Conservation (phyloP, 2,329 filamentous ascomycete genomes). For the Neurospora sp. region DNA sequence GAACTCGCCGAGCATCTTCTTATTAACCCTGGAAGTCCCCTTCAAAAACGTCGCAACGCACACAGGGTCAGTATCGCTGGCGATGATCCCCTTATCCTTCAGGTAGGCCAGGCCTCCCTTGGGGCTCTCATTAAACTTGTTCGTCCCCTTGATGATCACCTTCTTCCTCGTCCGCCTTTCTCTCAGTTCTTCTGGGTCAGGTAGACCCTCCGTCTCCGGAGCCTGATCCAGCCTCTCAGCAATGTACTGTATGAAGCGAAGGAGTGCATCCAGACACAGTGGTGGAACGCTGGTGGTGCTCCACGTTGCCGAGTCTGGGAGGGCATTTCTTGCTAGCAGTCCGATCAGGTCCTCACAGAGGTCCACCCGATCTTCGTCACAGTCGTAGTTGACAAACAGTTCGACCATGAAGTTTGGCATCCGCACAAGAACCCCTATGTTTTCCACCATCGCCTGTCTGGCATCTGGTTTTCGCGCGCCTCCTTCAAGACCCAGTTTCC, state of each 20-base stretch:
- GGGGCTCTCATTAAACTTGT: constrained; percentile 91
- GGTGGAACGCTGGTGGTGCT: constrained; percentile 97
- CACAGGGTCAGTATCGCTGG: constrained; percentile 61
- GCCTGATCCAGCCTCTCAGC: constrained; percentile 72
- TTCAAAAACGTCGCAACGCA: constrained; percentile 79
- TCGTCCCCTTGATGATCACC: constrained; percentile 76
- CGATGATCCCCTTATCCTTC: constrained; percentile 75
- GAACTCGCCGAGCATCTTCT: constrained; percentile 84
- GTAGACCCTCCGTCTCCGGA: constrained; percentile 53
- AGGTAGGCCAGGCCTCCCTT: constrained; percentile 83
- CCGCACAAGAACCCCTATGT: constrained; percentile 78
- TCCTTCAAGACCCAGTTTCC: constrained; percentile 86
- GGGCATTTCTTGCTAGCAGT: constrained; percentile 81
- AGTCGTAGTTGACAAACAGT: constrained; percentile 96
- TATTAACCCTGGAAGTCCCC: constrained; percentile 79
- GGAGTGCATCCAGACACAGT: constrained; percentile 80
- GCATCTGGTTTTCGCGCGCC: constrained; percentile 88
- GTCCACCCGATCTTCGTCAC: constrained; percentile 82
- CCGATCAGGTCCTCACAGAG: constrained; percentile 94
- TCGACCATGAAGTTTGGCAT: constrained; percentile 95
- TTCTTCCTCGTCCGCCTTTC: constrained; percentile 73
- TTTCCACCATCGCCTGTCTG: constrained; percentile 96
- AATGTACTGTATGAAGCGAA: constrained; percentile 87
- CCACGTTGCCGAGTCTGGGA: constrained; percentile 96
- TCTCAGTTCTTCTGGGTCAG: constrained; percentile 53